These are phyloP conservation scores for Aspergillus ruber DNA, from an alignment of 2,329 filamentous ascomycete genomes.

Conservation along the genomic window DNA sequence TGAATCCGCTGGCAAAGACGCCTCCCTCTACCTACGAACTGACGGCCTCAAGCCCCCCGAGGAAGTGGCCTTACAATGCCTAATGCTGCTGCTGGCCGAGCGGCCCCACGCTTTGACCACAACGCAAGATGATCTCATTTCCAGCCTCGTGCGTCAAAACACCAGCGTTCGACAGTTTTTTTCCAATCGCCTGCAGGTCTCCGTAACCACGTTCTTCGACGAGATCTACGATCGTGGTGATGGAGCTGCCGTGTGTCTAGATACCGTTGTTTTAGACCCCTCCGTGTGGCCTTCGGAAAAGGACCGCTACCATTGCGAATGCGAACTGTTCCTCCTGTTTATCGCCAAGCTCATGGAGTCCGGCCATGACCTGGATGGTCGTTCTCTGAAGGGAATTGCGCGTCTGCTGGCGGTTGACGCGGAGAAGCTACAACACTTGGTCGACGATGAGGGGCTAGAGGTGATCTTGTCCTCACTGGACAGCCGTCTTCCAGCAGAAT, in stretches of 20 bases:
- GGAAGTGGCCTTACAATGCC: slow-evolving; percentile 36
- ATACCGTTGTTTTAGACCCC: slow-evolving; percentile 41
- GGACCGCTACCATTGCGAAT: slow-evolving; percentile 38
- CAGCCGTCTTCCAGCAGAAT: slow-evolving; percentile 65
- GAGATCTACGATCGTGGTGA: slow-evolving; percentile 45
- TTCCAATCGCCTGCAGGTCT: slow-evolving; percentile 36
- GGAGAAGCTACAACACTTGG: slow-evolving; percentile 40
- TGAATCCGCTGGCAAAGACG: slow-evolving; percentile 40
- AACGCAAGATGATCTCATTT: slow-evolving; percentile 42
- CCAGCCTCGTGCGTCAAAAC: slow-evolving; percentile 40
- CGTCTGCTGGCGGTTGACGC: slow-evolving; percentile 53
- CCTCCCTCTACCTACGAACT: slow-evolving; percentile 36
- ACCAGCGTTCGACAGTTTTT: slow-evolving; percentile 38
- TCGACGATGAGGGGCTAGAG: slow-evolving; percentile 69
- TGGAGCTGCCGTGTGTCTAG: slow-evolving; percentile 41
- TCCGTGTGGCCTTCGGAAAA: slow-evolving; percentile 40
- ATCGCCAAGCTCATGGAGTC: slow-evolving; percentile 87
- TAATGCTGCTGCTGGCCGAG: slow-evolving; percentile 37
- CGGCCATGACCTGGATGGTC: slow-evolving; percentile 64
- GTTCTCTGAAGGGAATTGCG: slow-evolving; percentile 55
- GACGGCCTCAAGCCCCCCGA: slow-evolving; percentile 39
- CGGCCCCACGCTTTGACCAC: slow-evolving; percentile 30
- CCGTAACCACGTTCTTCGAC: slow-evolving; percentile 43
- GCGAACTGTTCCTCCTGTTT: slow-evolving; percentile 55
- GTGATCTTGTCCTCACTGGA: slow-evolving; percentile 83